phyloP scores from a whole-genome alignment of 1,284 basidiomycete species.

The Fomitopsis schrenkii region DNA sequence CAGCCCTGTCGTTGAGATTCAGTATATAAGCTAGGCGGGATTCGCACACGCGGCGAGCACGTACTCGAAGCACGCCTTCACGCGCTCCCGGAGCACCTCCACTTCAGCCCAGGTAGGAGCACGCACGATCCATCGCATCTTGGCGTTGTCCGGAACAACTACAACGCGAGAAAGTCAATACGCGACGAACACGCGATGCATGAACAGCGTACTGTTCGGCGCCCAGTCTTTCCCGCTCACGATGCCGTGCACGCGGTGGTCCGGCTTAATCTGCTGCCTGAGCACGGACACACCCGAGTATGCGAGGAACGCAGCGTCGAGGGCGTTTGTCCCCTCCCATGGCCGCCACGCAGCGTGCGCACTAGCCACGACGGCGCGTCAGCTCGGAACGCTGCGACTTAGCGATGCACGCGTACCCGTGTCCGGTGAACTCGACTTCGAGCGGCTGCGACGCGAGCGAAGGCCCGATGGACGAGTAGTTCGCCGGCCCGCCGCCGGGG shows the following conservation, averaged over 20 bases:
- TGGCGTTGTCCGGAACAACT: slow-evolving; percentile 81
- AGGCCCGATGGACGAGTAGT: slow-evolving; percentile 45
- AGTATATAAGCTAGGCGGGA: neutral
- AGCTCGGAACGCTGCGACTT: neutral
- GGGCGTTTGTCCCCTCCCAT: slow-evolving; percentile 83
- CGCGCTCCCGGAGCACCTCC: slow-evolving; percentile 50
- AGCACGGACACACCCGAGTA: slow-evolving; percentile 74
- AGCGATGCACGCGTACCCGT: slow-evolving; percentile 40
- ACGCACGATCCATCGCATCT: slow-evolving; percentile 69
- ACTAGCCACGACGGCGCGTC: slow-evolving; percentile 29
- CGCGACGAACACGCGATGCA: neutral
- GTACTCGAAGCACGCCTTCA: slow-evolving; percentile 71
- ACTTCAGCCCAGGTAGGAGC: slow-evolving; percentile 64
- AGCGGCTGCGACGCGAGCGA: slow-evolving; percentile 58
- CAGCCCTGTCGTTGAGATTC: slow-evolving; percentile 43
- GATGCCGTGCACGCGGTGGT: slow-evolving; percentile 66
- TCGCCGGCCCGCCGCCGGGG: slow-evolving; percentile 46
- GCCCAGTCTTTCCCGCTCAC: slow-evolving; percentile 59
- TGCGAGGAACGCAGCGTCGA: slow-evolving; percentile 80
- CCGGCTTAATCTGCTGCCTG: slow-evolving; percentile 54
- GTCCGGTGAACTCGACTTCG: slow-evolving; percentile 64
- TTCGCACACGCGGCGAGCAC: slow-evolving; percentile 15
- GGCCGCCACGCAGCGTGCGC: slow-evolving; percentile 74
- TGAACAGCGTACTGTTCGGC: slow-evolving; percentile 48
- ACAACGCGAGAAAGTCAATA: neutral